phyloP scores from a whole-genome alignment of 1,139 yeast genomes.

The Arxiozyma telluris region DNA sequence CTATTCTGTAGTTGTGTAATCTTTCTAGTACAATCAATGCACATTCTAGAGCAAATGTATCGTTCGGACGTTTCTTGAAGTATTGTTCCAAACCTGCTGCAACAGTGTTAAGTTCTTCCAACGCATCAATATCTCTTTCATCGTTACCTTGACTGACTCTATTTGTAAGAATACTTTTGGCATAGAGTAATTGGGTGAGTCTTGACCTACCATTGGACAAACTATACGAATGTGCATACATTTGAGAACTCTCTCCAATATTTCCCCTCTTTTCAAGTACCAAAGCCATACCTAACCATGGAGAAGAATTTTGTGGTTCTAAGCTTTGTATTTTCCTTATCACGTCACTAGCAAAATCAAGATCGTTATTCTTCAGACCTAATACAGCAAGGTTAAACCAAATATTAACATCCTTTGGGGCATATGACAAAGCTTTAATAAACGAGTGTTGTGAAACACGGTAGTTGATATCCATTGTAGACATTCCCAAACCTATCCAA shows the following conservation, averaged over 20 bases:
- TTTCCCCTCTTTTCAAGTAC: conserved; percentile 55
- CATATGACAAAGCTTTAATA: conserved; percentile 67
- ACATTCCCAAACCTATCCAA: conserved; percentile 81
- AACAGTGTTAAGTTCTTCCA: conserved; percentile 60
- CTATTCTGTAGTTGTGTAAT: conserved; percentile 50
- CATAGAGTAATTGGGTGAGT: conserved; percentile 66
- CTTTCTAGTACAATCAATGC: conserved; percentile 61
- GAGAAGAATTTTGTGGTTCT: conserved; percentile 65
- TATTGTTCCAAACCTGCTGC: conserved; percentile 66
- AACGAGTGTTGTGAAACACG: conserved; percentile 86
- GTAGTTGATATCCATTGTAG: conserved; percentile 51
- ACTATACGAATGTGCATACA: conserved; percentile 70
- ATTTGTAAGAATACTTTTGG: conserved; percentile 42
- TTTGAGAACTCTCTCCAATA: conserved; percentile 38
- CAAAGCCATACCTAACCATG: conserved; percentile 87
- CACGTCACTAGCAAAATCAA: conserved; percentile 64
- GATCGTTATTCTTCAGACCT: conserved; percentile 60
- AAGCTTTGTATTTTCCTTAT: conserved; percentile 68
- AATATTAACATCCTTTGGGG: conserved; percentile 55
- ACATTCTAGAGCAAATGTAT: conserved; percentile 52
- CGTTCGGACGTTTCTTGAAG: conserved; percentile 57
- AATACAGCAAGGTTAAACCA: conserved; percentile 83
- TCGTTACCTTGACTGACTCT: conserved; percentile 37
- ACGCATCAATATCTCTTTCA: conserved; percentile 46
- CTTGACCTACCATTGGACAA: conserved; percentile 67